phyloP scores from a whole-genome alignment of 2,329 filamentous ascomycete genomes.

The Cadophora sp. region DNA sequence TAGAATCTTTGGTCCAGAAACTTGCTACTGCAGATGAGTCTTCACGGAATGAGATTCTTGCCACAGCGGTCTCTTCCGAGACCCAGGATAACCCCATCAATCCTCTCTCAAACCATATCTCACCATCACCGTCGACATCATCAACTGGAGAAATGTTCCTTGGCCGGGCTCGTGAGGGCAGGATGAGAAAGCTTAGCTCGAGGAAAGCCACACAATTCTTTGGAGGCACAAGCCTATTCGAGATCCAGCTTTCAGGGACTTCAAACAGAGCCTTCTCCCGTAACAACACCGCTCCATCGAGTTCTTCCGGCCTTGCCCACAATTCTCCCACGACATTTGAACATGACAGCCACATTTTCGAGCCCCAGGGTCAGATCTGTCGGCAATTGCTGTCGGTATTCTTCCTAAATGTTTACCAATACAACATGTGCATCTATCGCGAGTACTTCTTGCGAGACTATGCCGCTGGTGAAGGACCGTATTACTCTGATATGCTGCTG shows the following conservation, averaged over 20 bases:
- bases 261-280: background rate
- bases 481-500: conserved; percentile 57
- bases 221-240: conserved; percentile 55
- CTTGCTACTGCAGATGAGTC: conserved; percentile 49
- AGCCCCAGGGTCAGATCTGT: conserved; percentile 53
- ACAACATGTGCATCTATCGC: conserved; percentile 57
- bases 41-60: conserved; percentile 51
- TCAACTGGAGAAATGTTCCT: conserved; percentile 30
- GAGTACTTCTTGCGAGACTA: conserved; percentile 59
- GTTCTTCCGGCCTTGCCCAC: conserved; percentile 8
- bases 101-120: background rate
- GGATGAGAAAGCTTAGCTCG: conserved; percentile 47
- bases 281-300: background rate
- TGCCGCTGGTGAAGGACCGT: conserved; percentile 52
- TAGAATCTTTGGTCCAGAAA: conserved; percentile 53
- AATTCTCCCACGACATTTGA: background rate
- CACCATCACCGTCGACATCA: conserved; percentile 22
- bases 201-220: conserved; percentile 54
- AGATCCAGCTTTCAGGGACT: conserved; percentile 40
- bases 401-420: conserved; percentile 56
- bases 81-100: conserved; percentile 22
- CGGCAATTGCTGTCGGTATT: conserved; percentile 55
- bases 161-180: conserved; percentile 46
- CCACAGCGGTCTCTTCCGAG: conserved; percentile 43
- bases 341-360: conserved; percentile 41